Conservation (phyloP, 805 yeast genomes). For the Ogataea degrootiae region DNA sequence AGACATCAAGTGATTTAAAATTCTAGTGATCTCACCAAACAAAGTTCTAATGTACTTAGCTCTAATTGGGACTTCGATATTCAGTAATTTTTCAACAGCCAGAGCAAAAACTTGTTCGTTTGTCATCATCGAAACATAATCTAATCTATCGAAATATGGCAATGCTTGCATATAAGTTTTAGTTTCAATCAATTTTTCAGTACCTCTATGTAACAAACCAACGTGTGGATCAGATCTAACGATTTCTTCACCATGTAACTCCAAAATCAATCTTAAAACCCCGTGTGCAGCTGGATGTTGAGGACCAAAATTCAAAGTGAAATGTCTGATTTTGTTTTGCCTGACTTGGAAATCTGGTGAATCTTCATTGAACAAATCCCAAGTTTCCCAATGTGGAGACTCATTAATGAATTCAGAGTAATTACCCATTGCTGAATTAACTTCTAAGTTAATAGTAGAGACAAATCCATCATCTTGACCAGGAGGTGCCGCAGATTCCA, state of each 20-base stretch:
- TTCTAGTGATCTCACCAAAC: constrained; percentile 83
- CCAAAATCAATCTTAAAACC: constrained; percentile 79
- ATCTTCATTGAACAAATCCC: constrained; percentile 32
- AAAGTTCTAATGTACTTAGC: constrained; percentile 80
- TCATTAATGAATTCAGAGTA: constrained; percentile 31
- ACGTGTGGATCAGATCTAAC: constrained; percentile 86
- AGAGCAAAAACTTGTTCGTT: constrained; percentile 80
- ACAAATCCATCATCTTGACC: constrained; percentile 21
- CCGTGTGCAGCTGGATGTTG: constrained; percentile 97
- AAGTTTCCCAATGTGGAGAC: constrained; percentile 31
- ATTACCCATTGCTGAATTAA: constrained; percentile 40
- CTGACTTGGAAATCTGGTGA: constrained; percentile 32
- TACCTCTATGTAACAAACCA: constrained; percentile 83
- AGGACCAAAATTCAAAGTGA: constrained; percentile 88
- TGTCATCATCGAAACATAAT: constrained; percentile 85
- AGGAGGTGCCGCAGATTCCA: constrained; percentile 11
- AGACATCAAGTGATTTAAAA: constrained; percentile 82
- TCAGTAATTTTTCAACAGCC: constrained; percentile 80
- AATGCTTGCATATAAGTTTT: constrained; percentile 85
- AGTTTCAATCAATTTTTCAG: constrained; percentile 81
- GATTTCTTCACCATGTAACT: constrained; percentile 84
- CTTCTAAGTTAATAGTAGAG: constrained; percentile 25
- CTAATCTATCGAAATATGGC: constrained; percentile 85
- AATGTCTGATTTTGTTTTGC: constrained; percentile 66
- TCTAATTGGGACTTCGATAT: constrained; percentile 80